Base-by-base conservation (phyloP, 2,329 filamentous ascomycete species). In the Chaetomiaceae sp. region DNA sequence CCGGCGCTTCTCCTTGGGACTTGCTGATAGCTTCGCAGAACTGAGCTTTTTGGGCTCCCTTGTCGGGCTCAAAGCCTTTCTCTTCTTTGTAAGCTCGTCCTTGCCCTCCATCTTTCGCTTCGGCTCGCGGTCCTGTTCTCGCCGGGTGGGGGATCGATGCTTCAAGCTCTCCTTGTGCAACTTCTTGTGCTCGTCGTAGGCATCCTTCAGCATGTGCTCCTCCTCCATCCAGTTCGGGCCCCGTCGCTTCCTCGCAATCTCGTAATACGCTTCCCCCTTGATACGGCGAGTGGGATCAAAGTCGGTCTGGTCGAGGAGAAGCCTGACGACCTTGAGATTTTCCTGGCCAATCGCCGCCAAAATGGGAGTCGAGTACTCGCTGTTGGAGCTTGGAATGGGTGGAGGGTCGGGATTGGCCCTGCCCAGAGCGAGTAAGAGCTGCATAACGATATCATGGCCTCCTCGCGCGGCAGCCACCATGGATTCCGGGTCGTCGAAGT, bases 201-300 rank as follows among this genome's bases (percentile, higher is more conserved):
- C 81, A 34, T 83, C 78, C 65, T 91, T 91, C 43, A 99, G 69
- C 49, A 95, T 73, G 38, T 89, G 81, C 57, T 87, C 84, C 66
- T 99, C 93, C 55, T 92, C 84, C 65, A 92, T 85, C 89, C 91
- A 96, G 54, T 89, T 86, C 7, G 91, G 88, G 0, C 93, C 92
- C 58, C 84, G 83, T 35, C 89, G 83, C 42, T 89, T 83, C 60
- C 86, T 81, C 2, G 93, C 89, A 55, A 97, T 83, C 57, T 99
- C 90, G 62, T 83, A 87, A 66, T 97, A 99, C 0, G 87, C 85
- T 60, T 87, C 82, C 19, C 88, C 88, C 59, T 84, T 83, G 59
- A 83, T 85, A 21, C 84, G 78, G 51, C 86, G 82, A 1, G 88
- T 89, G 0, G 93, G 91, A 61, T 99, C 85, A 65, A 97, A 96